Percentiles rank a stretch among this genome's conserved stretches.
These are phyloP conservation scores for Pleodorina starrii DNA, from an alignment of 139 green algal genomes.

Conservation along the genomic window DNA sequence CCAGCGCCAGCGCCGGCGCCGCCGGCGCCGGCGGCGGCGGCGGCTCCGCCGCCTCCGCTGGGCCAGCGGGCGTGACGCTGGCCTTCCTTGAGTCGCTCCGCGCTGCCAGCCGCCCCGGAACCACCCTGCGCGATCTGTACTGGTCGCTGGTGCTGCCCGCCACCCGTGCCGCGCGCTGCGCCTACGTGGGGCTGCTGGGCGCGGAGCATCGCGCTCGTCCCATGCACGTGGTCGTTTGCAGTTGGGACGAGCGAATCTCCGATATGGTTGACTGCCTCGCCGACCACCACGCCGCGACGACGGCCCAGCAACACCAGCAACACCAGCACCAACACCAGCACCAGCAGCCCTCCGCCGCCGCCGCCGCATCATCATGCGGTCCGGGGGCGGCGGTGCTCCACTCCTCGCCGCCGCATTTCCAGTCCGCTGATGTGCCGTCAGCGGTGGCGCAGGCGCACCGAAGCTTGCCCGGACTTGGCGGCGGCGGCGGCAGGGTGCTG, in stretches of 20 bases:
- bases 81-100: constrained; percentile 24
- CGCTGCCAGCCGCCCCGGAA: not conserved
- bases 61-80: constrained; percentile 7
- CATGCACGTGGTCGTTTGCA: constrained; percentile 17
- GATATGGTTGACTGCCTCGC: constrained; percentile 3
- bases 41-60: not conserved
- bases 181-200: not conserved
- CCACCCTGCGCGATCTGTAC: constrained; percentile 38
- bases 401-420: too few relatives aligned
- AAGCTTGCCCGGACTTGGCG: too few relatives aligned
- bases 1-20: not conserved
- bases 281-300: not conserved
- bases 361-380: too few relatives aligned
- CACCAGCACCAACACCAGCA: not conserved
- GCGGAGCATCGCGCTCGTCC: constrained; percentile 7
- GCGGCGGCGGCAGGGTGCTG: not conserved
- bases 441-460: not conserved
- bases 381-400: too few relatives aligned
- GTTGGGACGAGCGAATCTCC: constrained; percentile 21
- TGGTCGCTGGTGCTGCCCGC: constrained; percentile 6
- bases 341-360: too few relatives aligned
- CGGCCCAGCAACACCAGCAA: not conserved
- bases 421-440: too few relatives aligned
- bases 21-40: not conserved
- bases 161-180: not conserved